Conservation (phyloP, 495 filamentous ascomycete species). For the Melanomma pulvis-pyrius region DNA sequence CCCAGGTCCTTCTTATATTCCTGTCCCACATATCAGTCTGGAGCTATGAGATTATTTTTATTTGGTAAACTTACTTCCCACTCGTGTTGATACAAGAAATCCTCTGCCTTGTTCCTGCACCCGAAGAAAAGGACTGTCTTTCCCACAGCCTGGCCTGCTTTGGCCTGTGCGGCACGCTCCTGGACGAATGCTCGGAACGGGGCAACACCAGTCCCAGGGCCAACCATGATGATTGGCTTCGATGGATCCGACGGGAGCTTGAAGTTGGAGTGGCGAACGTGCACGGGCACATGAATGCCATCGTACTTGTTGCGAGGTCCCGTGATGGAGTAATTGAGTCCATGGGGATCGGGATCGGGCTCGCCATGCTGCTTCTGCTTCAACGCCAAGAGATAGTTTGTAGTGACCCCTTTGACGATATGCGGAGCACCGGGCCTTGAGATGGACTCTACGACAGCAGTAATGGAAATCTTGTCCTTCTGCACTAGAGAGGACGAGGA, state of each 20-base stretch:
- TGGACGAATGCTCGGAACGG: constrained; percentile 96
- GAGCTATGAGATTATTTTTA: neutral
- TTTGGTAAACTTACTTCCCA: constrained; percentile 75
- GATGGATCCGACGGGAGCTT: constrained; percentile 94
- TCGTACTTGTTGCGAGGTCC: constrained; percentile 97
- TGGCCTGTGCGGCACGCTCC: constrained; percentile 80
- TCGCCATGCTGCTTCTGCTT: constrained; percentile 98
- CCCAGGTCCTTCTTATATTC: constrained; percentile 79
- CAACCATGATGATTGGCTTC: constrained; percentile 93
- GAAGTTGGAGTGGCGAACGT: constrained; percentile 98
- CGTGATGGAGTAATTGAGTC: constrained; percentile 82
- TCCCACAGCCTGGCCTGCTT: constrained; percentile 81
- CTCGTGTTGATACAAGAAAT: constrained; percentile 90
- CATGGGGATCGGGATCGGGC: constrained; percentile 79
- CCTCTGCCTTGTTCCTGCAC: constrained; percentile 79
- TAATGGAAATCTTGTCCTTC: constrained; percentile 90
- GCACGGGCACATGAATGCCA: constrained; percentile 92
- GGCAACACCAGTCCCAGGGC: constrained; percentile 94
- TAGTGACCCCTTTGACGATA: constrained; percentile 89
- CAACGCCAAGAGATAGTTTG: constrained; percentile 93
- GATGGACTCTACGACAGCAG: constrained; percentile 88
- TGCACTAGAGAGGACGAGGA: constrained; percentile 95
- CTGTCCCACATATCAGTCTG: constrained; percentile 52
- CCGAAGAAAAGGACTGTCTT: constrained; percentile 93
- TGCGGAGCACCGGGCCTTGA: constrained; percentile 75